phyloP scores from a whole-genome alignment of 345 rosid species.

The Citrus glauca region DNA sequence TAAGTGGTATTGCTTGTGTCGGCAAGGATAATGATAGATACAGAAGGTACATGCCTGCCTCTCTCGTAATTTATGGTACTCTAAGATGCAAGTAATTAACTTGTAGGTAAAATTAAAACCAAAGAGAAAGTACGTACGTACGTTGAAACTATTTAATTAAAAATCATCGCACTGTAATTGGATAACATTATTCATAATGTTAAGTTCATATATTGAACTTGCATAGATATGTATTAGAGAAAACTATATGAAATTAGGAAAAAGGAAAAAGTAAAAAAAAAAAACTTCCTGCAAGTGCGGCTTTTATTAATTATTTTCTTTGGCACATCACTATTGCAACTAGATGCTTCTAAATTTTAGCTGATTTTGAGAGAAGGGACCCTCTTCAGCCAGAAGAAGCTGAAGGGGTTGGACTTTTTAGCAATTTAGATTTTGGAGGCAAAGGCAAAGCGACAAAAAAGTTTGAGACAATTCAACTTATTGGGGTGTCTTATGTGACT shows the following conservation, averaged over 20 bases:
- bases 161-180: no score
- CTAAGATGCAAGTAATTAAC: not conserved
- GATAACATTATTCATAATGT: no score
- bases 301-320: not conserved
- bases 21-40: slow-evolving; percentile 4
- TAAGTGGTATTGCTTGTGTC: not conserved
- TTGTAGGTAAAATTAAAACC: not conserved
- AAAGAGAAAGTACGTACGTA: not conserved
- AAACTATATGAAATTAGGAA: no score
- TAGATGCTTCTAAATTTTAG: not conserved
- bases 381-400: not conserved
- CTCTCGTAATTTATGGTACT: not conserved
- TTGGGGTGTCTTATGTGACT: not conserved
- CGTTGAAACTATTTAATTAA: no score
- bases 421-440: not conserved
- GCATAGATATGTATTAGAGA: no score
- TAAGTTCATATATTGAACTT: no score
- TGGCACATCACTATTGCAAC: not conserved
- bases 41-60: not conserved
- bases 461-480: slow-evolving; percentile 4
- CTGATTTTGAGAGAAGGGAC: not conserved
- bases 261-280: no score
- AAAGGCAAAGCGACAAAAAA: slow-evolving; percentile 9
- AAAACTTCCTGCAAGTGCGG: not conserved
- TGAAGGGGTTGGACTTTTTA: not conserved